Base-by-base conservation (phyloP, 2,329 filamentous ascomycete species). In the Diatrype stigma region DNA sequence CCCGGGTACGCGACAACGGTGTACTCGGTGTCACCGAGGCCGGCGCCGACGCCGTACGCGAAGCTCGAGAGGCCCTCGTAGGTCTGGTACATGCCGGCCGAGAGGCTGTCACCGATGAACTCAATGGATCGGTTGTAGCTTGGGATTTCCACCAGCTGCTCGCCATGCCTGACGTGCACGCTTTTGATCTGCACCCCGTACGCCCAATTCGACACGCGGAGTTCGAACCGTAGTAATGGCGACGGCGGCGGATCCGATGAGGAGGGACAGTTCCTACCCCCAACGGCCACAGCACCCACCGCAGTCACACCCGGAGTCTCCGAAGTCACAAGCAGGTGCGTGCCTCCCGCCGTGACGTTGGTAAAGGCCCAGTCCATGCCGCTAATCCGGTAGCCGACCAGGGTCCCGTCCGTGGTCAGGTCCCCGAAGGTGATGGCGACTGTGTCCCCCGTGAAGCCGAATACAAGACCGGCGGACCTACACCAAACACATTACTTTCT, bases 191-290 rank as follows among this genome's bases (percentile, higher is more conserved):
- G 81, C 3, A 84, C 73, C 2, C 80, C 80, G 56, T 78, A 78
- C 16, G 73, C 79, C 80, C 79, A 85, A 57, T 85, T 85, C 1
- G 80, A 80, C 16, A 84, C 80, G 54, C 80, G 70, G 58, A 84
- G 64, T 60, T 84, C 80, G 51, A 84, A 81, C 0, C 71, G 74
- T 30, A 73, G 72, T 10, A n/a, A n/a, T n/a, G n/a, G n/a, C n/a
- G n/a, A n/a, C n/a, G n/a, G n/a, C n/a, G n/a, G n/a, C n/a, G n/a
- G n/a, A n/a, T n/a, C n/a, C n/a, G n/a, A n/a, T n/a, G n/a, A n/a
- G n/a, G n/a, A n/a, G n/a, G n/a, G n/a, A n/a, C n/a, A n/a, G n/a
- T n/a, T n/a, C n/a, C n/a, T n/a, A n/a, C n/a, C n/a, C n/a, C n/a
- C n/a, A n/a, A n/a, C n/a, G n/a, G n/a, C n/a, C n/a, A n/a, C n/a